Evolutionary conservation across 2,329 filamentous ascomycete genomes (phyloP).

Genomic region (Sclerotiophoma versabilis): DNA sequence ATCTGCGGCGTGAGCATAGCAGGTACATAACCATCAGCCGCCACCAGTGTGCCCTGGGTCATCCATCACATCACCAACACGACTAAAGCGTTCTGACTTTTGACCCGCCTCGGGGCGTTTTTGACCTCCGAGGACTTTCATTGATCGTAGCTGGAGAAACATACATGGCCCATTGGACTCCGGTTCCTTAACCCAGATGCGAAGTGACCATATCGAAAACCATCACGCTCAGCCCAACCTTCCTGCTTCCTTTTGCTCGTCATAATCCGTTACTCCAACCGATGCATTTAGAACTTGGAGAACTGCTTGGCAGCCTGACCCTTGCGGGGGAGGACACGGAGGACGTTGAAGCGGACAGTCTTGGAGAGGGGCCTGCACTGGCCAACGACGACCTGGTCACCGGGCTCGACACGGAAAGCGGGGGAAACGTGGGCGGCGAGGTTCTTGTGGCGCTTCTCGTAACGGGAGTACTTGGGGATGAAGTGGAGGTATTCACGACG

Average conservation of each 20-base stretch:
- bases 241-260: slow-evolving; percentile 34
- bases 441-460: slow-evolving; percentile 99
- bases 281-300: slow-evolving; percentile 86
- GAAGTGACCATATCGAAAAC: slow-evolving; percentile 47
- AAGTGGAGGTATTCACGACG: slow-evolving; percentile 99
- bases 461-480: slow-evolving; percentile 99
- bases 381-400: slow-evolving; percentile 98
- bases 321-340: slow-evolving; percentile 96
- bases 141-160: slow-evolving; percentile 52
- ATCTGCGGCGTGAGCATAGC: neutral
- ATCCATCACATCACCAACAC: slow-evolving; percentile 12
- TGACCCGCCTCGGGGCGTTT: slow-evolving; percentile 48
- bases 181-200: slow-evolving; percentile 51
- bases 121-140: slow-evolving; percentile 49
- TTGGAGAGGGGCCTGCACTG: slow-evolving; percentile 99
- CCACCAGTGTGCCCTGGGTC: neutral
- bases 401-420: slow-evolving; percentile 99
- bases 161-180: slow-evolving; percentile 51
- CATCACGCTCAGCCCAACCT: slow-evolving; percentile 39
- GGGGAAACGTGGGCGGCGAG: slow-evolving; percentile 98
- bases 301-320: slow-evolving; percentile 98
- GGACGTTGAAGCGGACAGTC: slow-evolving; percentile 99
- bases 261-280: slow-evolving; percentile 41
- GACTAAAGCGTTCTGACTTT: slow-evolving; percentile 33
- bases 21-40: neutral